Percentiles rank a stretch among this genome's conserved stretches.
Conservation (phyloP, 2,329 filamentous ascomycete genomes). For the Arthrobotrys sinensis region DNA sequence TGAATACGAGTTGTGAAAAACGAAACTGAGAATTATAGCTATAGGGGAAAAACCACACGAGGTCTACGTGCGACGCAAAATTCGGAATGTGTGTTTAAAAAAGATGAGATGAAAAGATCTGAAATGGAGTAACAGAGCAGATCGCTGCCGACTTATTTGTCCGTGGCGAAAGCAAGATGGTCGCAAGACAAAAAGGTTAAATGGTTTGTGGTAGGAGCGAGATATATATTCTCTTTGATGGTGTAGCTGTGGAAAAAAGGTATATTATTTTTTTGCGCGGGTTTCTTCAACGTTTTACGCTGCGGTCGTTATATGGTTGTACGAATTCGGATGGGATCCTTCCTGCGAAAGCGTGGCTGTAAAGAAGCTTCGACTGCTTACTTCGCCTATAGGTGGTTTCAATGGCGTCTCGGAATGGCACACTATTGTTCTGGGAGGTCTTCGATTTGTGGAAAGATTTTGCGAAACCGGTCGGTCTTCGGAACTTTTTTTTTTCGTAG, state of each 20-base stretch:
- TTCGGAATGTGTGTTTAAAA: constrained; percentile 3
- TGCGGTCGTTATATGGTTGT: constrained; percentile 32
- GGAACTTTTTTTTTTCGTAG: constrained; percentile 19
- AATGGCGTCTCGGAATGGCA: constrained; percentile 46
- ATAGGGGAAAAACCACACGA: constrained; percentile 14
- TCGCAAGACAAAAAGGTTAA: constrained; percentile 7
- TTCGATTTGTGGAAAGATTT: constrained; percentile 22
- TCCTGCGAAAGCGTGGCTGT: constrained; percentile 36
- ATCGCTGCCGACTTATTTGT: constrained; percentile 35
- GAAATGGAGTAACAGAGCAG: constrained; percentile 25
- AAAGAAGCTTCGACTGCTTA: background rate
- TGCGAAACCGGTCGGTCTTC: constrained; percentile 9
- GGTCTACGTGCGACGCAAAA: constrained; percentile 21
- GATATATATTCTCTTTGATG: constrained; percentile 33
- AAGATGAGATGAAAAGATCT: constrained; percentile 46
- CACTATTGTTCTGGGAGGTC: constrained; percentile 23
- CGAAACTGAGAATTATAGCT: background rate
- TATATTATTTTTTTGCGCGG: constrained; percentile 48
- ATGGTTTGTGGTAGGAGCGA: constrained; percentile 27
- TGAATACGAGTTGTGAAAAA: background rate
- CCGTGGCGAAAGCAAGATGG: constrained; percentile 20
- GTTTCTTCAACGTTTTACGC: constrained; percentile 40
- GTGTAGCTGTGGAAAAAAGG: constrained; percentile 11
- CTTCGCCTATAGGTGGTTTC: constrained; percentile 28
- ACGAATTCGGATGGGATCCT: constrained; percentile 42